phyloP scores from a whole-genome alignment of 306 rosid genomes.

The Malus fusca region DNA sequence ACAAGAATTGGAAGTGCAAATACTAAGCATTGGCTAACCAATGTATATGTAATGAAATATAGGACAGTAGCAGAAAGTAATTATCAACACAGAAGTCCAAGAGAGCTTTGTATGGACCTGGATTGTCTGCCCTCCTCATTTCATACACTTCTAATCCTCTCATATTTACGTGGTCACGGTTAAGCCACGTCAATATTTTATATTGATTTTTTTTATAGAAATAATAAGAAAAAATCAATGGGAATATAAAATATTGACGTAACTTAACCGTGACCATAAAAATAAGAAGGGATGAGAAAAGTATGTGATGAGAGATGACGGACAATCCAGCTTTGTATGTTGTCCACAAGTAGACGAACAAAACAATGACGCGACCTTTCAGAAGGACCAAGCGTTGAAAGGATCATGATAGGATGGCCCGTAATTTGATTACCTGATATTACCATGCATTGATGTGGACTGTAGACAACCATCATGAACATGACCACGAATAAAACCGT shows the following conservation, averaged over 20 bases:
- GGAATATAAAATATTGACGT: too few relatives aligned
- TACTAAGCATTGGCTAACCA: neutral
- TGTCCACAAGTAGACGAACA: neutral
- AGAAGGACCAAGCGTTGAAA: neutral
- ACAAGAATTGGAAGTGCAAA: neutral
- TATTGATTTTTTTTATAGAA: too few relatives aligned
- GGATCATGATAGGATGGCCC: neutral
- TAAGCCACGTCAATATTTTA: too few relatives aligned
- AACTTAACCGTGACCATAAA: too few relatives aligned
- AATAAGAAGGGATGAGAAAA: too few relatives aligned
- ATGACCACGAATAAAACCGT: neutral
- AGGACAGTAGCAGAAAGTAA: too few relatives aligned
- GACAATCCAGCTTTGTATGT: neutral
- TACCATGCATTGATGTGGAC: neutral
- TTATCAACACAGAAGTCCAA: neutral
- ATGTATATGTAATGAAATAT: too few relatives aligned
- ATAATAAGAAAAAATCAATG: too few relatives aligned
- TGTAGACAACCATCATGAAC: neutral
- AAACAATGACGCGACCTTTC: constrained; percentile 1
- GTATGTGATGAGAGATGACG: too few relatives aligned
- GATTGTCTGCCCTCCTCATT: too few relatives aligned
- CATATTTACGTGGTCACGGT: too few relatives aligned
- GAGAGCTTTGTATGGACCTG: neutral
- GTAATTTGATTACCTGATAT: neutral
- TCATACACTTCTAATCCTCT: too few relatives aligned